Evolutionary conservation across 495 filamentous ascomycete genomes (phyloP).

Genomic region (Xylaria palmicola): DNA sequence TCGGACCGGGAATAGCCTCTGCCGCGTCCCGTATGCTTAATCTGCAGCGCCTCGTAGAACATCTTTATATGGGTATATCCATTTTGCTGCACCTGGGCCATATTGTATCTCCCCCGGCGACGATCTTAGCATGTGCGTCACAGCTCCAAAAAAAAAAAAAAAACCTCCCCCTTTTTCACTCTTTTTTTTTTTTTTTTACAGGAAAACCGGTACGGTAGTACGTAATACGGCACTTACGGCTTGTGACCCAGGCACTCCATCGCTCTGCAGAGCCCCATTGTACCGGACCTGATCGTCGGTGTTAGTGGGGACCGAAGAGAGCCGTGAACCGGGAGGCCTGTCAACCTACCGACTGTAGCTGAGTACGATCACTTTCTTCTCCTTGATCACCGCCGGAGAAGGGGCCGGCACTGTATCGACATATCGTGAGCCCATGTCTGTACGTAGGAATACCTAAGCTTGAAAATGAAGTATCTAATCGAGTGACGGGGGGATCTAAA

Average conservation of each 20-base stretch:
- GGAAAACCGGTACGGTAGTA: background rate
- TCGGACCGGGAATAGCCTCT: conserved; percentile 5
- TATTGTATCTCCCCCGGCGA: background rate
- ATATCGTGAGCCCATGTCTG: conserved; percentile 11
- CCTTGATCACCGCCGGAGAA: background rate
- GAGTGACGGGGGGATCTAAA: no score
- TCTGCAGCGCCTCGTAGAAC: conserved; percentile 1
- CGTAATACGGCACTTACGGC: background rate
- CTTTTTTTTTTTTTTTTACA: background rate
- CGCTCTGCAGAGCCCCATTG: conserved; percentile 12
- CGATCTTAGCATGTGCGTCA: background rate
- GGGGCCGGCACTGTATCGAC: conserved; percentile 14
- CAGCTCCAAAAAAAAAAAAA: background rate
- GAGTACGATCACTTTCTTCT: conserved; percentile 20
- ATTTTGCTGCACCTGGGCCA: conserved; percentile 5
- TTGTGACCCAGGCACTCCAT: conserved; percentile 4
- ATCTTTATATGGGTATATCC: conserved; percentile 13
- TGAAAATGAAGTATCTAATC: no score
- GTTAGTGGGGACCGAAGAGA: background rate
- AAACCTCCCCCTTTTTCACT: background rate
- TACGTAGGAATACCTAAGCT: no score
- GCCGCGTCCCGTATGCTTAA: background rate
- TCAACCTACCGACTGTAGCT: conserved; percentile 16
- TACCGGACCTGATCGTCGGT: background rate
- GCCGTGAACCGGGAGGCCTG: background rate